Percentiles rank a stretch among this genome's conserved stretches.
Conservation (phyloP, 306 rosid species). For the Canavalia gladiata region DNA sequence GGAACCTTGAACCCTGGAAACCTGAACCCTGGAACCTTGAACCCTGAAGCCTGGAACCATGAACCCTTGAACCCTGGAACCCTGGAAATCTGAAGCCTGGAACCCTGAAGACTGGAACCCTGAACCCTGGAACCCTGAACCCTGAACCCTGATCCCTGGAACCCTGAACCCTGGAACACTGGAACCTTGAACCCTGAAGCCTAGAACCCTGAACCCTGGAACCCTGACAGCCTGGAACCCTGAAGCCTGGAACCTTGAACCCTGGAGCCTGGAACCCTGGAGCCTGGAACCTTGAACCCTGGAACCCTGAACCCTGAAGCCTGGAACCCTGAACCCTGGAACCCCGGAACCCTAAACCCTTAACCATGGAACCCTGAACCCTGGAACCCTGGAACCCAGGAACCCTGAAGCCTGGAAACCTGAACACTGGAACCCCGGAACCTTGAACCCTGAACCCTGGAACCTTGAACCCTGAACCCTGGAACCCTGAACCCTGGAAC, state of each 20-base stretch:
- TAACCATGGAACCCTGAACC: conserved; percentile 46
- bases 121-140: conserved; percentile 28
- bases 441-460: no score
- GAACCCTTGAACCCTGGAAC: neutral
- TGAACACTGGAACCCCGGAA: no score
- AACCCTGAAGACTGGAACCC: conserved; percentile 32
- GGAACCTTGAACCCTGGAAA: neutral
- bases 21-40: no score
- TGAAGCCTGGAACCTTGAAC: conserved; percentile 35
- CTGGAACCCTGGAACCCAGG: conserved; percentile 39
- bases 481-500: no score
- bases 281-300: neutral
- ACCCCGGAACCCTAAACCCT: conserved; percentile 43
- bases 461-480: no score
- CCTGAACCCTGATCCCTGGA: neutral
- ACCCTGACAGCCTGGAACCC: conserved; percentile 29
- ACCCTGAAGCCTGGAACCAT: neutral
- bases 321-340: no score
- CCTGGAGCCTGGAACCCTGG: neutral
- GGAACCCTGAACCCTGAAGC: conserved; percentile 45
- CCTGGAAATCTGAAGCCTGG: neutral
- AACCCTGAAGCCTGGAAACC: conserved; percentile 35
- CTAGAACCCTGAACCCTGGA: conserved; percentile 27
- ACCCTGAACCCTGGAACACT: conserved; percentile 18
- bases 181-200: conserved; percentile 18